These are phyloP conservation scores for Aleurites moluccanus DNA, from an alignment of 441 rosid genomes.

Conservation along the genomic window DNA sequence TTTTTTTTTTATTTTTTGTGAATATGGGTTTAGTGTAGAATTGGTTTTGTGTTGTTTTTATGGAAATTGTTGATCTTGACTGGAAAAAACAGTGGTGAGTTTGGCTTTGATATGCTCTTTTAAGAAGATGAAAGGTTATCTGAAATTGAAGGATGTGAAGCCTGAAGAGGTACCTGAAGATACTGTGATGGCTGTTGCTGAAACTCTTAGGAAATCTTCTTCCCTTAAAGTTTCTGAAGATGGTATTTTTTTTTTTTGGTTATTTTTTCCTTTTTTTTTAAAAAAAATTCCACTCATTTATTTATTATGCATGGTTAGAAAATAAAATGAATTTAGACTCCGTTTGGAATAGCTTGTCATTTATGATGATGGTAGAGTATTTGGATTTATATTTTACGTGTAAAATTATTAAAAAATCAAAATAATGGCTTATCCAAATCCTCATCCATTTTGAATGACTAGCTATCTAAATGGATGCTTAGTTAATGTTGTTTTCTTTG, in stretches of 20 bases:
- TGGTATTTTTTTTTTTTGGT: constrained; percentile 37
- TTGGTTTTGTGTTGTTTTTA: not conserved
- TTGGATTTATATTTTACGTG: too few species aligned
- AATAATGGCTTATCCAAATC: too few species aligned
- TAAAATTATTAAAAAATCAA: too few species aligned
- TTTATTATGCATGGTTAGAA: not conserved
- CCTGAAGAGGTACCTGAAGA: constrained; percentile 72
- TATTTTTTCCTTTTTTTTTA: not conserved
- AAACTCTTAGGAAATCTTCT: constrained; percentile 65
- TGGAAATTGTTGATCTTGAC: constrained; percentile 38
- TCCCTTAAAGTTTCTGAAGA: constrained; percentile 81
- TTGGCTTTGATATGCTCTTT: constrained; percentile 89
- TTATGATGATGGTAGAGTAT: too few species aligned
- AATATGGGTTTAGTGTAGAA: not conserved
- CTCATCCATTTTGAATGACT: too few species aligned
- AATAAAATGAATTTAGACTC: not conserved
- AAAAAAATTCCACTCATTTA: not conserved
- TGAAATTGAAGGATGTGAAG: constrained; percentile 61
- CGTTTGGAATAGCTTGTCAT: too few species aligned
- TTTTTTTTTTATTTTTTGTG: not conserved
- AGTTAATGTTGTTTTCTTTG: not conserved
- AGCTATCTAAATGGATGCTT: too few species aligned
- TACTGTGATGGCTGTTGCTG: constrained; percentile 74
- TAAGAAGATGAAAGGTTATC: constrained; percentile 77
- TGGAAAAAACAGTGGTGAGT: constrained; percentile 58